Evolutionary conservation across 495 filamentous ascomycete species (phyloP).

Genomic region (Podospora didyma): DNA sequence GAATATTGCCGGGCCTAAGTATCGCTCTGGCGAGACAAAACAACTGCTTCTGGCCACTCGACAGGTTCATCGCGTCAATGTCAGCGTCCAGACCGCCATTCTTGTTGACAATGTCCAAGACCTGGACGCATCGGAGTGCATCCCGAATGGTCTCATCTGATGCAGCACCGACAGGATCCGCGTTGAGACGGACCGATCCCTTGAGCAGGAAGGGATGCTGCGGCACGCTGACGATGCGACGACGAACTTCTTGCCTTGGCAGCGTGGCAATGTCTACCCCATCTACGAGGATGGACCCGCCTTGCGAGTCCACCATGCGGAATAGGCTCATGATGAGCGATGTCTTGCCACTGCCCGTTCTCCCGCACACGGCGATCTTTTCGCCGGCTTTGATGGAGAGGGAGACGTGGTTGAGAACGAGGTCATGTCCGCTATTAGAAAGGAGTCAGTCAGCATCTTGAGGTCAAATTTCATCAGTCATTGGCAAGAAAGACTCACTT

Average conservation of each 20-base stretch:
- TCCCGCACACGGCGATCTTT: conserved; percentile 31
- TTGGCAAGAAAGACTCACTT: conserved; percentile 6
- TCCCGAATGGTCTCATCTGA: conserved; percentile 33
- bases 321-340: conserved; percentile 35
- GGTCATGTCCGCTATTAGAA: conserved; percentile 6
- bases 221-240: conserved; percentile 38
- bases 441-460: background rate
- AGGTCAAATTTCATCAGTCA: background rate
- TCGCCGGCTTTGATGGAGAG: conserved; percentile 36
- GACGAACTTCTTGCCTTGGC: conserved; percentile 28
- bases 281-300: conserved; percentile 33
- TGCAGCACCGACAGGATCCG: conserved; percentile 34
- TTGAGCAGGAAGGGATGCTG: conserved; percentile 44
- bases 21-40: conserved; percentile 59
- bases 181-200: conserved; percentile 43
- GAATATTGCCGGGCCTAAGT: conserved; percentile 33
- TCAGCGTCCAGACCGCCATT: conserved; percentile 39
- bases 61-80: conserved; percentile 28
- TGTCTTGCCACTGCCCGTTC: conserved; percentile 40
- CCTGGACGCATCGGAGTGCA: conserved; percentile 33
- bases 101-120: conserved; percentile 34
- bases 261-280: conserved; percentile 32
- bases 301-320: conserved; percentile 26
- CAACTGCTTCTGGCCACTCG: conserved; percentile 55
- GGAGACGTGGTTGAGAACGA: conserved; percentile 31